Conservation (phyloP, 441 rosid genomes). For the Bruguiera hainesii region DNA sequence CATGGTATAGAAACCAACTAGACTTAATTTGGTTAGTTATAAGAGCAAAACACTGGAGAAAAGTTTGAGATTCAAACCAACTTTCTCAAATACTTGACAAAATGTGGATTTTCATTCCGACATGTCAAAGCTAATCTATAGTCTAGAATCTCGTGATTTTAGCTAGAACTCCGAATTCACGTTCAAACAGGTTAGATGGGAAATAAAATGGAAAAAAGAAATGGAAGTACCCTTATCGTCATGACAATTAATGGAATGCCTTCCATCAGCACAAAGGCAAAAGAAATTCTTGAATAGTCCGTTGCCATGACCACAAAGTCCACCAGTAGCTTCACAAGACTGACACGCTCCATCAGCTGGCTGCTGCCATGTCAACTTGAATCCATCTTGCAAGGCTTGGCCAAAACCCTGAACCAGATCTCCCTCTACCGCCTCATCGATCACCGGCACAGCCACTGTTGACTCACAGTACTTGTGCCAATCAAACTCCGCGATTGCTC, state of each 20-base stretch:
- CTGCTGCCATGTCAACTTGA: constrained; percentile 23
- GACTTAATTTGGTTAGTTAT: no score
- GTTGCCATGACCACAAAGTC: constrained; percentile 25
- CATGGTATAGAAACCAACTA: no score
- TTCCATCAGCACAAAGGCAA: constrained; percentile 24
- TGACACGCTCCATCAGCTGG: constrained; percentile 18
- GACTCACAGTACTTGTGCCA: constrained; percentile 29
- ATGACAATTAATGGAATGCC: constrained; percentile 10
- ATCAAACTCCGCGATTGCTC: constrained; percentile 30
- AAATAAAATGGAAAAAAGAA: neutral
- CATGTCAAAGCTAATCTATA: neutral
- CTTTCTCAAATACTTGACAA: no score
- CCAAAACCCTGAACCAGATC: constrained; percentile 13
- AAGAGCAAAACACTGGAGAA: no score
- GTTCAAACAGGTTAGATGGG: no score
- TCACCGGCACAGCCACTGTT: constrained; percentile 11
- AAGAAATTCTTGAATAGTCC: constrained; percentile 10
- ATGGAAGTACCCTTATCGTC: neutral
- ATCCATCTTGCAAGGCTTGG: constrained; percentile 19
- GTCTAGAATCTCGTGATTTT: neutral
- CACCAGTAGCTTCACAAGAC: constrained; percentile 28
- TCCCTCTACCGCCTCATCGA: constrained; percentile 4
- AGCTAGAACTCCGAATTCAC: neutral
- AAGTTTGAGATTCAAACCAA: no score
- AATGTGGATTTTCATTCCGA: no score